phyloP scores from a whole-genome alignment of 306 rosid genomes.

The Styphnolobium japonicum region DNA sequence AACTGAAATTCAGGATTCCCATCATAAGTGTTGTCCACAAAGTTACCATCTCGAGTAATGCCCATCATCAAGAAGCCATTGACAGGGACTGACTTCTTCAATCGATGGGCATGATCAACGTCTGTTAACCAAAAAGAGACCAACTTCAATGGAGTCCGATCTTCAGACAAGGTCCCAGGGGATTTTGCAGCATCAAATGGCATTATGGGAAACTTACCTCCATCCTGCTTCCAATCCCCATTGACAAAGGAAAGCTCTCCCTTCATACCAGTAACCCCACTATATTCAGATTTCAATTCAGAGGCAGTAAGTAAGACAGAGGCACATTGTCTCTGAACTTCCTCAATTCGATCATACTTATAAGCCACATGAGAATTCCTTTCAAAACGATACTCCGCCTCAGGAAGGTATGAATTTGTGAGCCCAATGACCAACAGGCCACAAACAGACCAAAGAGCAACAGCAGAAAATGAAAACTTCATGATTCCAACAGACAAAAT shows the following conservation, averaged over 20 bases:
- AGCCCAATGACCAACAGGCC: constrained; percentile 45
- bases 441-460: constrained; percentile 44
- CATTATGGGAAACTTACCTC: constrained; percentile 61
- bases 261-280: constrained; percentile 42
- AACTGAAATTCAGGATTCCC: constrained; percentile 52
- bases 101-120: constrained; percentile 54
- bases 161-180: constrained; percentile 12
- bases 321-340: constrained; percentile 67
- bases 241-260: constrained; percentile 58
- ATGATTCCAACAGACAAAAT: constrained; percentile 36
- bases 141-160: constrained; percentile 43
- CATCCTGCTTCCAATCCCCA: constrained; percentile 86
- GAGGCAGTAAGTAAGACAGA: constrained; percentile 66
- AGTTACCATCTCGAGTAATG: constrained; percentile 48
- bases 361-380: constrained; percentile 28
- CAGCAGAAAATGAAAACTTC: constrained; percentile 46
- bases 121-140: constrained; percentile 72
- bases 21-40: constrained; percentile 31
- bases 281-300: constrained; percentile 52
- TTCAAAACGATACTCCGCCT: constrained; percentile 26
- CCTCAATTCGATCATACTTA: constrained; percentile 65
- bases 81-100: constrained; percentile 55
- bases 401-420: constrained; percentile 37
- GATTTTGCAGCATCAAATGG: constrained; percentile 53
- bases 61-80: constrained; percentile 63